Conservation (phyloP, 306 rosid genomes). For the Inga oerstediana region DNA sequence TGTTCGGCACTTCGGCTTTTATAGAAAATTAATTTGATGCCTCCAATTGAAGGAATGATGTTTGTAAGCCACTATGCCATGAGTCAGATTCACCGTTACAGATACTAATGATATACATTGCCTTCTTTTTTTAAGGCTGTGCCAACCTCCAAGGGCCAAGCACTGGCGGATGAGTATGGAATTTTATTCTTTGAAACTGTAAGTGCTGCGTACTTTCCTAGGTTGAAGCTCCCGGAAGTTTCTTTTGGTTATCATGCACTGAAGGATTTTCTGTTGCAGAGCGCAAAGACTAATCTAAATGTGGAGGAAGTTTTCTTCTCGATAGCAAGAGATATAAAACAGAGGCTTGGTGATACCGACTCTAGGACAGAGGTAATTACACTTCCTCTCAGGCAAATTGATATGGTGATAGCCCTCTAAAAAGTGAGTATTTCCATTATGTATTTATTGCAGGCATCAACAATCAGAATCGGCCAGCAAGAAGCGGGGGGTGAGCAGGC, state of each 20-base stretch:
- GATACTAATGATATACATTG: slow-evolving; percentile 9
- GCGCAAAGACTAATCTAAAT: slow-evolving; percentile 92
- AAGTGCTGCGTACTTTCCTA: slow-evolving; percentile 45
- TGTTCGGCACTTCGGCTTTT: too few relatives aligned
- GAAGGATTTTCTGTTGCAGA: slow-evolving; percentile 52
- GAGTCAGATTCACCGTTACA: slow-evolving; percentile 4
- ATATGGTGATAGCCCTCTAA: slow-evolving; percentile 2
- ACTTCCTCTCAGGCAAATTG: slow-evolving; percentile 9
- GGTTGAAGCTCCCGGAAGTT: slow-evolving; percentile 19
- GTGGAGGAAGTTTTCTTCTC: slow-evolving; percentile 97
- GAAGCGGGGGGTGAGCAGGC: slow-evolving; percentile 53
- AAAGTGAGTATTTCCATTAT: not conserved
- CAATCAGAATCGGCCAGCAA: slow-evolving; percentile 71
- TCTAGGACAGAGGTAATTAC: slow-evolving; percentile 67
- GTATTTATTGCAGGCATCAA: slow-evolving; percentile 58
- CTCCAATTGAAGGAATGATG: slow-evolving; percentile 18
- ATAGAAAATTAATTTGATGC: not conserved
- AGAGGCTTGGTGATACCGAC: slow-evolving; percentile 81
- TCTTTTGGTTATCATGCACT: not conserved
- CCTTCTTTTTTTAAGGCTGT: slow-evolving; percentile 60
- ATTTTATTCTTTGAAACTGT: slow-evolving; percentile 95
- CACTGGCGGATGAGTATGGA: slow-evolving; percentile 94
- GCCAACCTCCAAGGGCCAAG: slow-evolving; percentile 93
- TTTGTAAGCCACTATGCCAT: not conserved
- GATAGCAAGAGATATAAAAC: slow-evolving; percentile 84